Base-by-base conservation (phyloP, 345 rosid species). In the Clarkia xantiana region DNA sequence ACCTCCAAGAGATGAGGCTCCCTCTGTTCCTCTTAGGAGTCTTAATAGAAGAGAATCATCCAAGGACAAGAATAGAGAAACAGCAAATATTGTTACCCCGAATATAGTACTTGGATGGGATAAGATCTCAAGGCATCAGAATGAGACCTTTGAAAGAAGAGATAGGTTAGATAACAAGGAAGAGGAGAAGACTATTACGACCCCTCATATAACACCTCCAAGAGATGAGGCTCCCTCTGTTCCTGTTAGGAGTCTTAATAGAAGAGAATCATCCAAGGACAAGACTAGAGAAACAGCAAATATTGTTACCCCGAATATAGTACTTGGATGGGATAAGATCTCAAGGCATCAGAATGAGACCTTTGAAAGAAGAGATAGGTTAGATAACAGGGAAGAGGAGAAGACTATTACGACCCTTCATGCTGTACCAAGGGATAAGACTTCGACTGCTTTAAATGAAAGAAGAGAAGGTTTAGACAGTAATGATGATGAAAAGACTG, bases 121-220 rank as follows among this genome's bases (percentile, higher is more conserved):
- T 11, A 57, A 16, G 13, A 48, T 46, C 18, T 46, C 52, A 18
- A 29, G 38, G 15, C 12, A 11, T 40, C 41, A 1, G 0, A 46
- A 18, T 22, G 45, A 40, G 48, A 40, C 16, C 29, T 55, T 47
- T 11, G 47, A 50, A 53, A 34, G 45, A 54, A 47, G 20, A 19
- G 59, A 61, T 44, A 39, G 51, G 18, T 44, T 41, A 42, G 57
- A 14, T 44, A n/a, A 40, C 11, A 62, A 40, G 29, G 64, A 54
- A 48, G 63, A 56, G 46, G 61, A 48, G 23, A 18, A 48, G 17
- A 61, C 46, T n/a, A n/a, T n/a, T n/a, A n/a, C n/a, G n/a, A n/a
- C 57, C 9, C 34, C 45, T 60, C 20, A 3, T 48, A 6, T 45
- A 12, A 14, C 29, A 14, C 13, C 36, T 13, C 1, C 58, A 19